These are phyloP conservation scores for Graphilbum sp. DNA, from an alignment of 2,329 filamentous ascomycete species.

Conservation along the genomic window DNA sequence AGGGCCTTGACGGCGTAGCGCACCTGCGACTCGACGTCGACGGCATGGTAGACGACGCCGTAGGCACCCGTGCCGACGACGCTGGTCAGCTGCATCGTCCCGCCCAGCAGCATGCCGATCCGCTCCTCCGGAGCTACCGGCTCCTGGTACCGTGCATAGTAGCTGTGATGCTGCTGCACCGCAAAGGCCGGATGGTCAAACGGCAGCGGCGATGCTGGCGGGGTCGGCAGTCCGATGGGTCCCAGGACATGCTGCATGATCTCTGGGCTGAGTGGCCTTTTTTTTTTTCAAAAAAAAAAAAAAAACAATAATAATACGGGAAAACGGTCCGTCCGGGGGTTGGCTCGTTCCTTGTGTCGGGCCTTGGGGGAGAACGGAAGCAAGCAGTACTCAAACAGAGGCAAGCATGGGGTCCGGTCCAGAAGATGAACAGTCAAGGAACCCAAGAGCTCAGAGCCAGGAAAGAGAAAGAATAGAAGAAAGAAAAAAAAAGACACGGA, in stretches of 20 bases:
- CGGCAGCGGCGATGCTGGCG: constrained; percentile 38
- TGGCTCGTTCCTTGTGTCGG: too few relatives aligned
- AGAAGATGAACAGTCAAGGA: too few relatives aligned
- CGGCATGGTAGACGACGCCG: constrained; percentile 83
- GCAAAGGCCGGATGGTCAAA: constrained; percentile 28
- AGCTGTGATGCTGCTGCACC: constrained; percentile 24
- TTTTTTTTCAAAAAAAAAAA: constrained; percentile 8
- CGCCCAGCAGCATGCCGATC: constrained; percentile 68
- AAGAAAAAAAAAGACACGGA: too few relatives aligned
- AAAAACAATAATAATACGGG: constrained; percentile 9
- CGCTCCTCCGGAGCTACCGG: constrained; percentile 64
- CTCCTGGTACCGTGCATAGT: constrained; percentile 19
- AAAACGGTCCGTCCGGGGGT: not conserved
- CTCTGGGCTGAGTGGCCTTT: too few relatives aligned
- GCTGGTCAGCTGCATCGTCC: constrained; percentile 64
- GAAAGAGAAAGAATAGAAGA: too few relatives aligned
- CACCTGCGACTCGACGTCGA: constrained; percentile 64
- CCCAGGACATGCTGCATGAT: constrained; percentile 44
- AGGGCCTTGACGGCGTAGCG: constrained; percentile 94
- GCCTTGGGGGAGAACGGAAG: too few relatives aligned
- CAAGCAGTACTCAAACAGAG: too few relatives aligned
- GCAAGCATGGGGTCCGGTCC: too few relatives aligned
- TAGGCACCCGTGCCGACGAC: constrained; percentile 91
- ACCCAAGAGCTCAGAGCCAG: too few relatives aligned
- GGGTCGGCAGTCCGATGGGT: constrained; percentile 37